phyloP scores from a whole-genome alignment of 257 asterid genomes.

The Solanum paucissectum region DNA sequence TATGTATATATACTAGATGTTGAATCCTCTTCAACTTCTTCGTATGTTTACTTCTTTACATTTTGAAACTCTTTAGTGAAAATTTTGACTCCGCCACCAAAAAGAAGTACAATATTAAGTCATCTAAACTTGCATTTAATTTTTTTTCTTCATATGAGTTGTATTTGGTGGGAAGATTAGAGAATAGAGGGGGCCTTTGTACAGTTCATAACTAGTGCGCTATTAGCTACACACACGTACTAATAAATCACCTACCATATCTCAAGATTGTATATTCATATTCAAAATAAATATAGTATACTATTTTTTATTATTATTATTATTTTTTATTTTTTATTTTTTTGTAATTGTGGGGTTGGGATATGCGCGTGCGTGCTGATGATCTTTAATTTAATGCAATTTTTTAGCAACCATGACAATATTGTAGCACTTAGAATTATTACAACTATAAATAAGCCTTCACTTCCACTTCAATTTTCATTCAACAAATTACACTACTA shows the following conservation, averaged over 20 bases:
- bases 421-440: neutral
- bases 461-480: neutral
- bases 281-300: neutral
- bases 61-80: fast-evolving
- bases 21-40: neutral
- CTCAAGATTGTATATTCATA: neutral
- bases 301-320: too few species aligned
- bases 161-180: neutral
- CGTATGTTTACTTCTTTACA: neutral
- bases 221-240: neutral
- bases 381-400: neutral
- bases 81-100: fast-evolving
- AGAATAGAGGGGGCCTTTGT: neutral
- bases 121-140: neutral
- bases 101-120: neutral
- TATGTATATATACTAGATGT: neutral
- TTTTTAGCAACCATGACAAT: neutral
- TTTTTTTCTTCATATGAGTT: neutral
- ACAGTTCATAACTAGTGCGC: neutral
- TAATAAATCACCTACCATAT: neutral
- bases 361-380: neutral
- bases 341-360: neutral
- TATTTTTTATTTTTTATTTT: neutral
- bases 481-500: neutral
- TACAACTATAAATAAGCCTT: neutral